These are phyloP conservation scores for Yarrowia sp. DNA, from an alignment of 805 yeast genomes.

Conservation along the genomic window DNA sequence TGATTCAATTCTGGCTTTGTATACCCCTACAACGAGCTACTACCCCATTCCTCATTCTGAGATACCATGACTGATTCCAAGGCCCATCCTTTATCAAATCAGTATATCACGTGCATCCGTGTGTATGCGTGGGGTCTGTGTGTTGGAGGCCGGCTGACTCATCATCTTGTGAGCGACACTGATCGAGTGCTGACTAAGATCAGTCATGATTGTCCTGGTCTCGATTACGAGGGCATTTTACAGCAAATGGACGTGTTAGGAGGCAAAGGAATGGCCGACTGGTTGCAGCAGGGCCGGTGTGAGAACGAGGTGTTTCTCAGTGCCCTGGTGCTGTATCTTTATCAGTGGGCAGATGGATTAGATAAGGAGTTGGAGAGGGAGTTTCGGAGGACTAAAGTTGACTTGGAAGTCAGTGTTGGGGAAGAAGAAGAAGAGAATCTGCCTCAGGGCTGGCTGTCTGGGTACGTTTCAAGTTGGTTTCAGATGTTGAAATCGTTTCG, in stretches of 20 bases:
- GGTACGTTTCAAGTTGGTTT: neutral
- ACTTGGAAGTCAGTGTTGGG: neutral
- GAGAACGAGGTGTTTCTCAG: slow-evolving; percentile 1
- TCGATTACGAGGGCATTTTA: neutral
- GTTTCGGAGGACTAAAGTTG: neutral
- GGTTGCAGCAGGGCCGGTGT: slow-evolving; percentile 12
- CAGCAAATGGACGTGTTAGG: slow-evolving; percentile 8
- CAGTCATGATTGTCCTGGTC: slow-evolving; percentile 3
- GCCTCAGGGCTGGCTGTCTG: neutral
- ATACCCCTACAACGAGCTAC: too few relatives aligned
- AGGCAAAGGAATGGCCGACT: slow-evolving; percentile 18
- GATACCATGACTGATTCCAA: neutral
- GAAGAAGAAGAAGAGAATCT: neutral
- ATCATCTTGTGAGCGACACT: slow-evolving; percentile 31
- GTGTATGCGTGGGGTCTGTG: slow-evolving; percentile 35
- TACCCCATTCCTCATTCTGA: too few relatives aligned
- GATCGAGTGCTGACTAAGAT: slow-evolving; percentile 26
- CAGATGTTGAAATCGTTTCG: neutral
- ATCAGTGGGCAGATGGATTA: neutral
- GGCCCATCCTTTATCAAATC: slow-evolving; percentile 8
- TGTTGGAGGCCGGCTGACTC: slow-evolving; percentile 35
- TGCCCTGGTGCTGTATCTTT: neutral
- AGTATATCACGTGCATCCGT: slow-evolving; percentile 19
- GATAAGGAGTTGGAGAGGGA: slow-evolving; percentile 3
- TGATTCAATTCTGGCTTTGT: too few relatives aligned